Evolutionary conservation across 2,329 filamentous ascomycete genomes (phyloP).

Genomic region (Verticillium tricorpus): DNA sequence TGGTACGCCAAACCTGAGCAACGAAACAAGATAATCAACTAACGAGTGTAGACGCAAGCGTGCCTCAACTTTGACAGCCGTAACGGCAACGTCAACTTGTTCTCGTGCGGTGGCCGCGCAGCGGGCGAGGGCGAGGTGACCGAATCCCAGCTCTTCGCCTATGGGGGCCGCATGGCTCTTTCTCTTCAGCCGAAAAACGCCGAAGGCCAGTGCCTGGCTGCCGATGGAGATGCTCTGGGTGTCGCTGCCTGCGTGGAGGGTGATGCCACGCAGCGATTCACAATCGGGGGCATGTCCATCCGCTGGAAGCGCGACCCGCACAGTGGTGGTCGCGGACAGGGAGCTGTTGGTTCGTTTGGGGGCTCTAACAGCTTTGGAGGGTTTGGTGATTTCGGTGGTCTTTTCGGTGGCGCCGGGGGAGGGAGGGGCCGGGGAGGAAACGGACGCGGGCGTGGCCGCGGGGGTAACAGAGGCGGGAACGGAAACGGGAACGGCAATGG

Average conservation of each 20-base stretch:
- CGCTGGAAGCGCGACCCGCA: not conserved
- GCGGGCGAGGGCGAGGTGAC: constrained; percentile 47
- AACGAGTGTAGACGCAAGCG: constrained; percentile 37
- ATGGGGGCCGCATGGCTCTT: constrained; percentile 35
- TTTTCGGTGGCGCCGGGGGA: not conserved
- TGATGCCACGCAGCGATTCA: constrained; percentile 39
- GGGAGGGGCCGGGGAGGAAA: not conserved
- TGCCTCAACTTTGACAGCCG: constrained; percentile 55
- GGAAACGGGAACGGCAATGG: constrained; percentile 8
- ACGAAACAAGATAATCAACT: constrained; percentile 11
- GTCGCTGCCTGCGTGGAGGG: constrained; percentile 35
- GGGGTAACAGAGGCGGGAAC: not conserved
- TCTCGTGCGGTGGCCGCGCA: constrained; percentile 54
- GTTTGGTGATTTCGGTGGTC: not conserved
- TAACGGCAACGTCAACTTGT: constrained; percentile 48
- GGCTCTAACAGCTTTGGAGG: not conserved
- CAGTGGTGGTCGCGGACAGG: not conserved
- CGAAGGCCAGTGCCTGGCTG: constrained; percentile 41
- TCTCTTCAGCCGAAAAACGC: constrained; percentile 40
- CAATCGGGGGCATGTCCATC: constrained; percentile 13
- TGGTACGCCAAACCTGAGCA: constrained; percentile 24
- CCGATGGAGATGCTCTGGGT: constrained; percentile 37
- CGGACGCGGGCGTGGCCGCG: not conserved
- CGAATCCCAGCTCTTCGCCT: constrained; percentile 47
- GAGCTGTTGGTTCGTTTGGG: not conserved